A percentile compares a stretch with the other conserved stretches of the same genome.
Conservation (phyloP, 768 basidiomycete species). For the Termitomyces heimii region DNA sequence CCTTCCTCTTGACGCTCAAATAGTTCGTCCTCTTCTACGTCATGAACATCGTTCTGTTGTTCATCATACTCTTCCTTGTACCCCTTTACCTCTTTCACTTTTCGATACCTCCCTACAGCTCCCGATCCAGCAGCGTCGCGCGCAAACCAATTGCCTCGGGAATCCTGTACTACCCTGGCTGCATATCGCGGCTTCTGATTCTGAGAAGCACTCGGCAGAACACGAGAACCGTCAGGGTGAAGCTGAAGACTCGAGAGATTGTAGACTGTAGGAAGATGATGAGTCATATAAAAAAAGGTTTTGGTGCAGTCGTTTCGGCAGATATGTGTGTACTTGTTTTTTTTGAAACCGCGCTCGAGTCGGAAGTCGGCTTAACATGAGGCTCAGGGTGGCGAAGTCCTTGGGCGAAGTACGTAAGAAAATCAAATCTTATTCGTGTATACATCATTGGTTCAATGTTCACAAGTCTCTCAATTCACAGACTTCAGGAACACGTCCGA, state of each 20-base stretch:
- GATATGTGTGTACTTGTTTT: not conserved
- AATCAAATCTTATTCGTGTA: not conserved
- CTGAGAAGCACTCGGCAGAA: slow-evolving; percentile 33
- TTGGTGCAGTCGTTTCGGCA: not conserved
- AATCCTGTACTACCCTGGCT: slow-evolving; percentile 32
- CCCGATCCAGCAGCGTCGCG: slow-evolving; percentile 54
- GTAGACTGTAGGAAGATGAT: slow-evolving; percentile 53
- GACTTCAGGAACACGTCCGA: not conserved
- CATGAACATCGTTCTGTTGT: slow-evolving; percentile 6
- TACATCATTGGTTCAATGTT: not conserved
- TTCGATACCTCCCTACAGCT: slow-evolving; percentile 29
- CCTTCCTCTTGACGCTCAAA: slow-evolving; percentile 1
- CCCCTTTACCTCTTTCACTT: slow-evolving; percentile 2
- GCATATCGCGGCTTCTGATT: slow-evolving; percentile 30
- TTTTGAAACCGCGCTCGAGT: not conserved
- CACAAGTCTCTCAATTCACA: not conserved
- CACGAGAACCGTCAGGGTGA: slow-evolving; percentile 58
- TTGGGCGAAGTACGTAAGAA: not conserved
- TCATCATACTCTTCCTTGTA: slow-evolving; percentile 12
- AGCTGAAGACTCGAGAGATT: slow-evolving; percentile 62
- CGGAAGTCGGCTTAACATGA: not conserved
- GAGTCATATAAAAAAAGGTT: slow-evolving; percentile 14
- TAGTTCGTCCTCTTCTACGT: slow-evolving; percentile 11
- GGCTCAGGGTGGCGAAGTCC: not conserved
- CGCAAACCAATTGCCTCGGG: slow-evolving; percentile 62